A percentile compares a stretch with the other conserved stretches of the same genome.
Conservation (phyloP, 306 rosid species). For the Prunus dulcis region DNA sequence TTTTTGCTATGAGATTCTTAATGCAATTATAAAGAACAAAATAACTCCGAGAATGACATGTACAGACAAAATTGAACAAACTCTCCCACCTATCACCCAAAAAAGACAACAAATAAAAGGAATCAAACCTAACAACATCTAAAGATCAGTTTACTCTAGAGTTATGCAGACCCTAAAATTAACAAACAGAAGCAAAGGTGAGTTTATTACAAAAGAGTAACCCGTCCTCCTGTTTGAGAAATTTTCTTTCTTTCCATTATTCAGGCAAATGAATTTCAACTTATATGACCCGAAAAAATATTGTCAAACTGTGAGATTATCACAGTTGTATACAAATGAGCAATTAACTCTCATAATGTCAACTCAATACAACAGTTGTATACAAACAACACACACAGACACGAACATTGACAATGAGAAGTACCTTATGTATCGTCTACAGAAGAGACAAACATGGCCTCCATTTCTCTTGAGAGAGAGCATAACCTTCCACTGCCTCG, state of each 20-base stretch:
- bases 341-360: no score
- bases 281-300: not conserved
- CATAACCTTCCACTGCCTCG: slow-evolving; percentile 62
- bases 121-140: not conserved
- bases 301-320: not conserved
- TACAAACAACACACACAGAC: not conserved
- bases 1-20: not conserved
- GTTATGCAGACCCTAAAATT: not conserved
- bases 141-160: not conserved
- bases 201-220: no score
- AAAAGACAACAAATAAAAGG: not conserved
- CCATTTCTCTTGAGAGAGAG: slow-evolving; percentile 49
- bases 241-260: not conserved
- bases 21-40: not conserved
- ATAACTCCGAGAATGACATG: not conserved
- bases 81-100: not conserved
- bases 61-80: not conserved
- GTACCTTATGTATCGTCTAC: slow-evolving; percentile 73
- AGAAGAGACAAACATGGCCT: slow-evolving; percentile 33
- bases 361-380: not conserved
- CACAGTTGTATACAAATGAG: not conserved
- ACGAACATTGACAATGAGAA: slow-evolving; percentile 7
- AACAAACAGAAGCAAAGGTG: not conserved
- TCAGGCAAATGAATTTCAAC: not conserved
- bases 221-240: not conserved